Base-by-base conservation (phyloP, 129 eudicot genomes). In the Apium graveolens region DNA sequence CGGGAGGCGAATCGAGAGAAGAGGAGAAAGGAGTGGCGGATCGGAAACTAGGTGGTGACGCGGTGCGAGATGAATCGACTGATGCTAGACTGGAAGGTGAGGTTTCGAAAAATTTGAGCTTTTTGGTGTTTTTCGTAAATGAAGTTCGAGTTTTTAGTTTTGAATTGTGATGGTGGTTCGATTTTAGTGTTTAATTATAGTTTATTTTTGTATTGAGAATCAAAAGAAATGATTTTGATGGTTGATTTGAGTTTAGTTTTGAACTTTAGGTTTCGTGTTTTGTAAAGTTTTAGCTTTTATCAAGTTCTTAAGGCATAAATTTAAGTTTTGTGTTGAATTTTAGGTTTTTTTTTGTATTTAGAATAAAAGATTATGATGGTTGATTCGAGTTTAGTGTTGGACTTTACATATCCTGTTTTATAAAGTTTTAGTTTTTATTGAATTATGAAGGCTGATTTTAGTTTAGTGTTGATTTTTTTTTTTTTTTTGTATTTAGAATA, bases 11-110 rank as follows among this genome's bases (percentile, higher is more conserved):
- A 70, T 86, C 87, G 55, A 79, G 74, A 31, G 91, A 86, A 74
- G 90, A 83, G 79, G 97, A 88, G 86, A 89, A 82, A 73, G 82
- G 91, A 86, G 90, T 94, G 74, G 82, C 87, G 85, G 97, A 91
- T 93, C 91, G 82, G 63, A 85, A 85, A 65, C 83, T 78, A 11
- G 55, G 74, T 60, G 97, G 83, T 20, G 89, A 65, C 34, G 86
- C 76, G 68, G 83, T 76, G 31, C 79, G 82, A 70, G 94, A 82
- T 44, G 86, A 89, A 81, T 77, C 88, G 29, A 86, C 89, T 51
- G 92, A 80, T 80, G 86, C 49, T 78, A 80, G 79, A 72, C 88
- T 74, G 60, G 95, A 91, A 71, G 90, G 82, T 35, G 87, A 77
- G 90, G 81, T 73, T 71, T 80, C 88, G 24, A 26, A n/a, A 60